Percentiles rank a stretch among this genome's conserved stretches.
Conservation (phyloP, 108 stramenopile genomes). For the Stephanodiscus minutulus region DNA sequence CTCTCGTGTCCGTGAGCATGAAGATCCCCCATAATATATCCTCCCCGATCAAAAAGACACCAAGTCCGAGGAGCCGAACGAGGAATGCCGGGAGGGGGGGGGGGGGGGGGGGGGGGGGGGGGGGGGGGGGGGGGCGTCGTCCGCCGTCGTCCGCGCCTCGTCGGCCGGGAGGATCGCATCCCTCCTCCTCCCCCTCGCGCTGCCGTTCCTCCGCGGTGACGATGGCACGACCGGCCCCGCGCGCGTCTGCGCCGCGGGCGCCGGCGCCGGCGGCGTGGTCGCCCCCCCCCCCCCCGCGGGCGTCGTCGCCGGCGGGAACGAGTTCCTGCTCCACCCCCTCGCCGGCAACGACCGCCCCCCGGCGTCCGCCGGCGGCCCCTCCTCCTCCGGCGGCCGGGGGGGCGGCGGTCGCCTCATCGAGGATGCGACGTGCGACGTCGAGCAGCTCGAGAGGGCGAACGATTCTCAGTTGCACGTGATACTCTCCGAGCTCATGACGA, state of each 20-base stretch:
- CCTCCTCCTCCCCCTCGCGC: neutral
- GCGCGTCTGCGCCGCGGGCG: neutral
- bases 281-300: neutral
- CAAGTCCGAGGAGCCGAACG: neutral
- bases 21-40: no score
- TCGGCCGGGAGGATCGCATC: neutral
- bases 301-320: neutral
- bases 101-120: no score
- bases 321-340: conserved; percentile 2
- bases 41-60: neutral
- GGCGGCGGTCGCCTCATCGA: conserved; percentile 55
- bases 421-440: conserved; percentile 79
- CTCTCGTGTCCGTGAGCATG: no score
- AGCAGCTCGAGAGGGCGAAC: conserved; percentile 88
- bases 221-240: neutral
- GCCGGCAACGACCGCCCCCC: neutral
- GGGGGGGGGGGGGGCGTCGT: no score
- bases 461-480: conserved; percentile 82
- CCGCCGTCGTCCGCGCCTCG: no score
- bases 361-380: no score
- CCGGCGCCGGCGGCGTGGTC: neutral
- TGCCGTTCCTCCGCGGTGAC: no score
- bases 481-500: conserved; percentile 74
- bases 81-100: no score
- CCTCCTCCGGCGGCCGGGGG: neutral